These are phyloP conservation scores for Salix exigua DNA, from an alignment of 345 rosid species.

Conservation along the genomic window DNA sequence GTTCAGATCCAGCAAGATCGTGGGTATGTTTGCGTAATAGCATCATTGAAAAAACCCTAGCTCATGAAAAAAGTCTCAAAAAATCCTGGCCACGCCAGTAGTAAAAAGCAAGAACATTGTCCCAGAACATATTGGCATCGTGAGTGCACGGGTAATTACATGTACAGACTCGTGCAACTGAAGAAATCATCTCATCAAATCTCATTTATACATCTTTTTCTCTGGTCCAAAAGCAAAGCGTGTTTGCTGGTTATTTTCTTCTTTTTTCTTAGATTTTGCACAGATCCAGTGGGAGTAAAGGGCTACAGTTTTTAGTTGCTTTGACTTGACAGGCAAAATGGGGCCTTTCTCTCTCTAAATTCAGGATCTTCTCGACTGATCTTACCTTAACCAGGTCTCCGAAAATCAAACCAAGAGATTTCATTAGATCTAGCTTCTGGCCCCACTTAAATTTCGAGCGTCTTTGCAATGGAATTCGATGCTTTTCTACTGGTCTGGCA, in stretches of 20 bases:
- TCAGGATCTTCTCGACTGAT: slow-evolving; percentile 9
- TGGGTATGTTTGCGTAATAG: no score
- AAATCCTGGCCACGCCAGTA: no score
- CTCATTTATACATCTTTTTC: background rate
- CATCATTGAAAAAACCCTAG: no score
- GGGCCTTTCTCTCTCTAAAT: slow-evolving; percentile 5
- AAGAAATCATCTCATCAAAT: no score
- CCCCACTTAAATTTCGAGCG: slow-evolving; percentile 2
- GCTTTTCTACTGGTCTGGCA: background rate
- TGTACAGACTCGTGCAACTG: no score
- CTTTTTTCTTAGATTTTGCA: background rate
- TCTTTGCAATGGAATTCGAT: background rate
- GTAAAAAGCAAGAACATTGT: no score
- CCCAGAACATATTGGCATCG: no score
- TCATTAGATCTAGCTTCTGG: background rate
- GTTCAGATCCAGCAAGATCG: no score
- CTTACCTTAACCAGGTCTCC: slow-evolving; percentile 12
- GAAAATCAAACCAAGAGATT: slow-evolving; percentile 13
- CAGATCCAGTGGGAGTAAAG: no score
- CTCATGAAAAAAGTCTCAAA: no score
- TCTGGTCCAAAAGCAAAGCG: slow-evolving; percentile 2
- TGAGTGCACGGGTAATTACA: no score
- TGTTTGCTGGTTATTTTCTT: slow-evolving; percentile 4
- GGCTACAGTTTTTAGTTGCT: slow-evolving; percentile 11
- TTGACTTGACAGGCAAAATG: slow-evolving; percentile 13